Percentiles rank a stretch among this genome's conserved stretches.
These are phyloP conservation scores for Margaritispora aquatica DNA, from an alignment of 495 filamentous ascomycete genomes.

Conservation along the genomic window DNA sequence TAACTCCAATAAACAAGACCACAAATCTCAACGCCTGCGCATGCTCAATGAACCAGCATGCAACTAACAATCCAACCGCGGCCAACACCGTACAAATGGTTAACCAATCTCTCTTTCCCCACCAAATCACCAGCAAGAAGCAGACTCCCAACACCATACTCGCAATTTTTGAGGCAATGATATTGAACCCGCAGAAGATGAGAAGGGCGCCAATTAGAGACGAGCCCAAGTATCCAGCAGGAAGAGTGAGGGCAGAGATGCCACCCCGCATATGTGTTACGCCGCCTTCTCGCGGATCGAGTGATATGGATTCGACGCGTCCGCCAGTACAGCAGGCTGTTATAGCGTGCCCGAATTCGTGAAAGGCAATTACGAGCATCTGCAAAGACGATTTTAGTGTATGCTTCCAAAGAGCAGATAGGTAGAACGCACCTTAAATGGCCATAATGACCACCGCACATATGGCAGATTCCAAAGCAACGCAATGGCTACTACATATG, in stretches of 20 bases:
- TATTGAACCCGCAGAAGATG: slow-evolving; percentile 76
- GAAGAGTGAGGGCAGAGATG: slow-evolving; percentile 62
- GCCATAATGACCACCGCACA: slow-evolving; percentile 65
- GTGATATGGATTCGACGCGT: slow-evolving; percentile 62
- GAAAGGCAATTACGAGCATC: slow-evolving; percentile 84
- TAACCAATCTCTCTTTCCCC: slow-evolving; percentile 71
- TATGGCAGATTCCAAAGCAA: slow-evolving; percentile 77
- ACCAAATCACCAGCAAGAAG: slow-evolving; percentile 73
- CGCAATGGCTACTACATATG: slow-evolving; percentile 68
- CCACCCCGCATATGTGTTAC: slow-evolving; percentile 80
- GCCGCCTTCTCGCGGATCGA: slow-evolving; percentile 63
- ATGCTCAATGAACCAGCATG: slow-evolving; percentile 74
- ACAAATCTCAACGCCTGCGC: slow-evolving; percentile 67
- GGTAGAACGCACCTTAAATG: slow-evolving; percentile 63
- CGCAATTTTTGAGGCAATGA: slow-evolving; percentile 71
- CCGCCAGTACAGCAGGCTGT: slow-evolving; percentile 68
- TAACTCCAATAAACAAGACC: slow-evolving; percentile 77
- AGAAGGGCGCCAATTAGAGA: slow-evolving; percentile 70
- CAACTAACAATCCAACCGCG: slow-evolving; percentile 65
- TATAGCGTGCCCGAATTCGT: slow-evolving; percentile 76
- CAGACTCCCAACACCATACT: slow-evolving; percentile 66
- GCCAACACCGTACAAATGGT: slow-evolving; percentile 63
- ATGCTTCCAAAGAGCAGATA: neutral
- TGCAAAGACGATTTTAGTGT: slow-evolving; percentile 19
- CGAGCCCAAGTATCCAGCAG: slow-evolving; percentile 71